Conservation (phyloP, 1,284 basidiomycete species). For the Apiotrichum montevideense region DNA sequence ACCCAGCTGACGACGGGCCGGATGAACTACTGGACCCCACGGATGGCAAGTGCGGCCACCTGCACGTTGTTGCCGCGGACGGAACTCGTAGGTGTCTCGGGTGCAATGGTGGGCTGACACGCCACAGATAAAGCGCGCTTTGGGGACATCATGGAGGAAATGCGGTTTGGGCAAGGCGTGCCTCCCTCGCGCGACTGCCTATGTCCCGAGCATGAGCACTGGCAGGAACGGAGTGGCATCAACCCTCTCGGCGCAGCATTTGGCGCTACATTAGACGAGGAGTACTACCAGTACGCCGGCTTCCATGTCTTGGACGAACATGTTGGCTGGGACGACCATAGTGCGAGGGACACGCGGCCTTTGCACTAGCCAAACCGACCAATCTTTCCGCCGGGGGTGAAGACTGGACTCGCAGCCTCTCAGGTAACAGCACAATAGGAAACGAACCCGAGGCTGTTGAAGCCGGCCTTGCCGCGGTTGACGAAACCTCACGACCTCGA, state of each 20-base stretch:
- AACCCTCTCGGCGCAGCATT: slow-evolving; percentile 29
- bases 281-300: slow-evolving; percentile 15
- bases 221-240: slow-evolving; percentile 31
- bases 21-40: slow-evolving; percentile 22
- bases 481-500: no score
- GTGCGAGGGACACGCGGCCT: neutral
- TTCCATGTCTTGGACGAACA: slow-evolving; percentile 11
- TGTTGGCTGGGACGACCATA: slow-evolving; percentile 12
- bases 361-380: no score
- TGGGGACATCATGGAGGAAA: slow-evolving; percentile 25
- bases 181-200: slow-evolving; percentile 22
- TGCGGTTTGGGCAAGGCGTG: slow-evolving; percentile 41
- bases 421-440: no score
- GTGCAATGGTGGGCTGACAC: no score
- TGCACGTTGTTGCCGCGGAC: slow-evolving; percentile 27
- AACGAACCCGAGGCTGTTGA: no score
- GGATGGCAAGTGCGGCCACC: slow-evolving; percentile 37
- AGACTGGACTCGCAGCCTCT: no score
- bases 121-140: slow-evolving; percentile 32
- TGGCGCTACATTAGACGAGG: slow-evolving; percentile 13
- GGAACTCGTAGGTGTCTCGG: slow-evolving; percentile 33
- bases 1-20: slow-evolving; percentile 22
- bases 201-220: slow-evolving; percentile 44
- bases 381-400: no score
- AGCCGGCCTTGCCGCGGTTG: no score